These are phyloP conservation scores for Rhizopogon vesiculosus DNA, from an alignment of 768 basidiomycete genomes.

Conservation along the genomic window DNA sequence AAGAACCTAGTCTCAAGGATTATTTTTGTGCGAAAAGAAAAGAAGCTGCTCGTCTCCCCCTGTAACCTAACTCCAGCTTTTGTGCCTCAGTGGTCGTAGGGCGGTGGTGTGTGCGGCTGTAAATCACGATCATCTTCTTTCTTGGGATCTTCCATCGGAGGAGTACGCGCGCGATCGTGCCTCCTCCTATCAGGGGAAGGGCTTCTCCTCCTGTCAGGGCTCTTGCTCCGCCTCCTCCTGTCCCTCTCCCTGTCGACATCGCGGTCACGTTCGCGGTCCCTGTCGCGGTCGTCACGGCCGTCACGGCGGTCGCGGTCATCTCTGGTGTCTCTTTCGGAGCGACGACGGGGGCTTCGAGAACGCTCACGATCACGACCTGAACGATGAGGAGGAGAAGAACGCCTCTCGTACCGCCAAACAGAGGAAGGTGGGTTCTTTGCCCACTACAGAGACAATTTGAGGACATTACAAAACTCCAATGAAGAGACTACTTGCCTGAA, in stretches of 20 bases:
- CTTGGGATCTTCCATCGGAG: slow-evolving; percentile 37
- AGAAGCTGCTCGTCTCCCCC: neutral
- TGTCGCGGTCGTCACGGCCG: slow-evolving; percentile 27
- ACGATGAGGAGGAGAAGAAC: slow-evolving; percentile 40
- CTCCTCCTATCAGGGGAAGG: slow-evolving; percentile 38
- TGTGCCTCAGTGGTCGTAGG: slow-evolving; percentile 39
- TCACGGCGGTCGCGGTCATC: slow-evolving; percentile 32
- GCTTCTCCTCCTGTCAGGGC: slow-evolving; percentile 43
- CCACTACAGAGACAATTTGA: slow-evolving; percentile 44
- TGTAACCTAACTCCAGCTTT: neutral
- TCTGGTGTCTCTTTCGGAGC: slow-evolving; percentile 29
- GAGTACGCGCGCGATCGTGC: slow-evolving; percentile 51
- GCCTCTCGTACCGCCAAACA: slow-evolving; percentile 74
- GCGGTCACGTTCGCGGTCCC: slow-evolving; percentile 27
- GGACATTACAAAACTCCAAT: neutral
- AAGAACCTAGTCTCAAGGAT: neutral
- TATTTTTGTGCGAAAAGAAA: neutral
- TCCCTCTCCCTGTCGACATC: slow-evolving; percentile 38
- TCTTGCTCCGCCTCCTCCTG: slow-evolving; percentile 45
- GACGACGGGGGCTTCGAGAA: slow-evolving; percentile 51
- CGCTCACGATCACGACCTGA: slow-evolving; percentile 37
- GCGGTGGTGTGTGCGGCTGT: slow-evolving; percentile 46
- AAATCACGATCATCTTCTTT: slow-evolving; percentile 47
- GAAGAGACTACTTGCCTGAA: slow-evolving; percentile 48
- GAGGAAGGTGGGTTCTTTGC: slow-evolving; percentile 79